Evolutionary conservation across 495 filamentous ascomycete species (phyloP).

Genomic region (Mytilinidion resinicola): DNA sequence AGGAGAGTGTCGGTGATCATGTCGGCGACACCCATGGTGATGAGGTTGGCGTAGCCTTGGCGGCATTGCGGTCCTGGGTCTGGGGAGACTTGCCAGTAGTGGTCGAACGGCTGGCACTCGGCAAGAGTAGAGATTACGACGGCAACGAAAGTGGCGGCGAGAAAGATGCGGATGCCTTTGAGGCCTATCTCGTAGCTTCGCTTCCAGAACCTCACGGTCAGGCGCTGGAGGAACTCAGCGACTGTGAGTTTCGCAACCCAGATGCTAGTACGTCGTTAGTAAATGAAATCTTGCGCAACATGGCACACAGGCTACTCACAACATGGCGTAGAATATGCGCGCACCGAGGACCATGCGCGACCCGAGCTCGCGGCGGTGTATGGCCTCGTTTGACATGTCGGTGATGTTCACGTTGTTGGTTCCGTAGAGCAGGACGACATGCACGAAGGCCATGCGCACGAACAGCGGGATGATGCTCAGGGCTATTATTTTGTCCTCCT

Average conservation of each 20-base stretch:
- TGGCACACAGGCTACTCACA: conserved; percentile 40
- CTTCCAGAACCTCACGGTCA: conserved; percentile 64
- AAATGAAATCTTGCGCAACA: background rate
- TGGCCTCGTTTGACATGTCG: conserved; percentile 38
- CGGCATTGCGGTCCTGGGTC: conserved; percentile 83
- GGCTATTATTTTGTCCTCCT: conserved; percentile 82
- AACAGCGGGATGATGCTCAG: conserved; percentile 72
- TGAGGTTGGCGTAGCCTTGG: conserved; percentile 72
- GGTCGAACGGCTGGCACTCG: conserved; percentile 77
- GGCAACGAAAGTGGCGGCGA: conserved; percentile 67
- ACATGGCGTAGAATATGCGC: conserved; percentile 62
- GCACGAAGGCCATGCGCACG: conserved; percentile 76
- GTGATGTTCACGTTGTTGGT: conserved; percentile 71
- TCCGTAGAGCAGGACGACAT: conserved; percentile 74
- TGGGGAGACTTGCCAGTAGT: conserved; percentile 89
- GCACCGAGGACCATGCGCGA: conserved; percentile 60
- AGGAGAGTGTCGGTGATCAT: conserved; percentile 83
- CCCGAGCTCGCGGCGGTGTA: conserved; percentile 50
- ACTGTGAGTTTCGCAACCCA: conserved; percentile 91
- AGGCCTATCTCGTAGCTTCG: conserved; percentile 61
- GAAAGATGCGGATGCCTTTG: conserved; percentile 62
- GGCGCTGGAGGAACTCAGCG: conserved; percentile 80
- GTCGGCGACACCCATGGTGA: conserved; percentile 82
- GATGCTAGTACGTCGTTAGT: conserved; percentile 48
- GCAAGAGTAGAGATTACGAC: conserved; percentile 72